Conservation (phyloP, 805 yeast genomes). For the Saccharomycopsis capsularis region DNA sequence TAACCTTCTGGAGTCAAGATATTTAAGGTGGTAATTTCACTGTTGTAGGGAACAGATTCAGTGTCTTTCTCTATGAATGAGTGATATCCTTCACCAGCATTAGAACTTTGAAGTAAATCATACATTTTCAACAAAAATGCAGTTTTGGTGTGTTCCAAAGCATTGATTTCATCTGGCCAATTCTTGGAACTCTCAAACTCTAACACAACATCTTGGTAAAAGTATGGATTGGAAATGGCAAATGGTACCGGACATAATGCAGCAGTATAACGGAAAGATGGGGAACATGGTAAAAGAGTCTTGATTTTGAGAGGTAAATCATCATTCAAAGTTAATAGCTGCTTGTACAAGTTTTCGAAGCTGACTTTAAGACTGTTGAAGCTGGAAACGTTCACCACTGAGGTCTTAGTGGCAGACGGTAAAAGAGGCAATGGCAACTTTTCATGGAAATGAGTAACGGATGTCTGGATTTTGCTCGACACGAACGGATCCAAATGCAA, state of each 20-base stretch:
- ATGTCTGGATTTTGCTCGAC: conserved; percentile 32
- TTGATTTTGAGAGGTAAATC: conserved; percentile 67
- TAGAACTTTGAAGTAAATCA: conserved; percentile 36
- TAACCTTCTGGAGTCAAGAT: conserved; percentile 83
- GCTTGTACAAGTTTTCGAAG: conserved; percentile 52
- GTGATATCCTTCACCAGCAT: conserved; percentile 42
- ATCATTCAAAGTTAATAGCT: conserved; percentile 38
- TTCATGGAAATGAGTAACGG: conserved; percentile 40
- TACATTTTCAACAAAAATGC: conserved; percentile 74
- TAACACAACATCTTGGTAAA: conserved; percentile 70
- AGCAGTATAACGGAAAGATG: conserved; percentile 72
- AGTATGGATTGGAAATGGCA: conserved; percentile 67
- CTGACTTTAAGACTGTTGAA: conserved; percentile 41
- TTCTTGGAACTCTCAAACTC: conserved; percentile 85
- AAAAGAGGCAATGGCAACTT: conserved; percentile 54
- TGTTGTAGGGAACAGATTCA: conserved; percentile 55
- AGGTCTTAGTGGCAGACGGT: conserved; percentile 50
- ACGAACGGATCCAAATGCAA: conserved; percentile 51
- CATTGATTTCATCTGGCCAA: conserved; percentile 91
- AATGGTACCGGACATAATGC: conserved; percentile 75
- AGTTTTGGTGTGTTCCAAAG: conserved; percentile 82
- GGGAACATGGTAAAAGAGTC: conserved; percentile 64
- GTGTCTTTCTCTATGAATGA: conserved; percentile 61
- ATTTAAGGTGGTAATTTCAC: conserved; percentile 49
- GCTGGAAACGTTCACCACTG: conserved; percentile 36